These are phyloP conservation scores for Aspergillus sp. DNA, from an alignment of 2,329 filamentous ascomycete genomes.

Conservation along the genomic window DNA sequence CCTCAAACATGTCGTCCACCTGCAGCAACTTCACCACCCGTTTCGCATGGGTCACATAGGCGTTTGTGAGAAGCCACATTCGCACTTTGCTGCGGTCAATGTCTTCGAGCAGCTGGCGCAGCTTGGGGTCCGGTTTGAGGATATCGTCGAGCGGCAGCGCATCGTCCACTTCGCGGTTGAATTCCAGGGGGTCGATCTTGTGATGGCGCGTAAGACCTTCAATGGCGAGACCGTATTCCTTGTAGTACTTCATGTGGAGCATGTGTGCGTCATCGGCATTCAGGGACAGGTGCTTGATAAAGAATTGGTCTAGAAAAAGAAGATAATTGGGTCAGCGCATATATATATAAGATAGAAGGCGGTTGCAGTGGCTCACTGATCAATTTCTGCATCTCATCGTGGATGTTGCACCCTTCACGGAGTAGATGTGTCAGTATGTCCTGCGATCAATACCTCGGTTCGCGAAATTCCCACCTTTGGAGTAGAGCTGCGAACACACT, in stretches of 20 bases:
- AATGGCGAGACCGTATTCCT: slow-evolving; percentile 94
- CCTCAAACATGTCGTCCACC: slow-evolving; percentile 88
- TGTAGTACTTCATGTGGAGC: slow-evolving; percentile 90
- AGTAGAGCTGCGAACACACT: slow-evolving; percentile 64
- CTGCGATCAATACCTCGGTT: slow-evolving; percentile 13
- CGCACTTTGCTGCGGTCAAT: slow-evolving; percentile 83
- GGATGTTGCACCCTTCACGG: slow-evolving; percentile 69
- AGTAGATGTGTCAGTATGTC: slow-evolving; percentile 4
- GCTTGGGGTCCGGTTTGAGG: slow-evolving; percentile 73
- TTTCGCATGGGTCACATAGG: slow-evolving; percentile 84
- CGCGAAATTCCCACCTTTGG: slow-evolving; percentile 64
- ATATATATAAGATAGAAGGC: background rate
- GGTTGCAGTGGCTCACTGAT: slow-evolving; percentile 56
- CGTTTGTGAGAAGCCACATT: slow-evolving; percentile 94
- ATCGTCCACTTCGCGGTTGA: slow-evolving; percentile 93
- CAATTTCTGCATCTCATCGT: slow-evolving; percentile 82
- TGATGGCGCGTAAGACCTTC: slow-evolving; percentile 93
- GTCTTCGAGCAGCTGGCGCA: slow-evolving; percentile 75
- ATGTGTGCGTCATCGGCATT: slow-evolving; percentile 75
- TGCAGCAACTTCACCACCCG: slow-evolving; percentile 78
- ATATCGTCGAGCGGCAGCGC: slow-evolving; percentile 84
- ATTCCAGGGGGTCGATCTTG: slow-evolving; percentile 91
- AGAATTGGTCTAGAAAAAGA: slow-evolving; percentile 55
- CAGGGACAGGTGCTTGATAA: slow-evolving; percentile 70
- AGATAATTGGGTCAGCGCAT: background rate